Percentiles rank a stretch among this genome's conserved stretches.
These are phyloP conservation scores for Pythium oligandrum DNA, from an alignment of 352 stramenopile species.

Conservation along the genomic window DNA sequence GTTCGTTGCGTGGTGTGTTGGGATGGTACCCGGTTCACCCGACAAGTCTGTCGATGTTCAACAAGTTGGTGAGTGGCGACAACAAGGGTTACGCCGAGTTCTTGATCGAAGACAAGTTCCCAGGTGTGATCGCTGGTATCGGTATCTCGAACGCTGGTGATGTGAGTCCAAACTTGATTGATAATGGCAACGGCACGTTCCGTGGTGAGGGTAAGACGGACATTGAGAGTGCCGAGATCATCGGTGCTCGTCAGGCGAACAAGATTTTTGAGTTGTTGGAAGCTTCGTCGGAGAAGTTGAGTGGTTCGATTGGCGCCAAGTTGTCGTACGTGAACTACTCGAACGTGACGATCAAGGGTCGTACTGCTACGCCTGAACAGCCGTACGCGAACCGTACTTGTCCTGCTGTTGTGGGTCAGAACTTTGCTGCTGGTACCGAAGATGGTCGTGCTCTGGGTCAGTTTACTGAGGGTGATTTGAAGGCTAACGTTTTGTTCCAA, in stretches of 20 bases:
- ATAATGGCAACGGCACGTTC: slow-evolving; percentile 49
- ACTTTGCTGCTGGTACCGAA: slow-evolving; percentile 46
- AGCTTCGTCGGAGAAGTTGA: slow-evolving; percentile 17
- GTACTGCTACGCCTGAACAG: slow-evolving; percentile 10
- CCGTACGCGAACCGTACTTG: slow-evolving; percentile 36
- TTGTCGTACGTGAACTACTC: slow-evolving; percentile 47
- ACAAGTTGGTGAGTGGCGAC: slow-evolving; percentile 70
- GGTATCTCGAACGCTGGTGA: slow-evolving; percentile 44
- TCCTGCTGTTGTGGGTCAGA: slow-evolving; percentile 39
- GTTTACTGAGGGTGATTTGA: slow-evolving; percentile 30
- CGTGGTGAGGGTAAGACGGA: slow-evolving; percentile 24
- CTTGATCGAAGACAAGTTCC: slow-evolving; percentile 30
- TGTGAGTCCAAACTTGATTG: slow-evolving; percentile 40
- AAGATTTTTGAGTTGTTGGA: slow-evolving; percentile 26
- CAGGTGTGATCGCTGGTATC: slow-evolving; percentile 23
- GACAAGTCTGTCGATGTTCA: slow-evolving; percentile 73
- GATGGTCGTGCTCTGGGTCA: slow-evolving; percentile 27
- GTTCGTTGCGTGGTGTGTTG: slow-evolving; percentile 46
- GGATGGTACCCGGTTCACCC: slow-evolving; percentile 56
- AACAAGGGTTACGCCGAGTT: slow-evolving; percentile 72
- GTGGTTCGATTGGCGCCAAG: slow-evolving; percentile 19
- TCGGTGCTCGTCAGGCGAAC: slow-evolving; percentile 31
- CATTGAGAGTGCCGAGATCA: slow-evolving; percentile 40
- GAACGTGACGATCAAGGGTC: slow-evolving; percentile 31
- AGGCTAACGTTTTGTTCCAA: slow-evolving; percentile 27